A percentile compares a stretch with the other conserved stretches of the same genome.
phyloP scores from a whole-genome alignment of 257 asterid species.

The Nicotiana tomentosiformis region DNA sequence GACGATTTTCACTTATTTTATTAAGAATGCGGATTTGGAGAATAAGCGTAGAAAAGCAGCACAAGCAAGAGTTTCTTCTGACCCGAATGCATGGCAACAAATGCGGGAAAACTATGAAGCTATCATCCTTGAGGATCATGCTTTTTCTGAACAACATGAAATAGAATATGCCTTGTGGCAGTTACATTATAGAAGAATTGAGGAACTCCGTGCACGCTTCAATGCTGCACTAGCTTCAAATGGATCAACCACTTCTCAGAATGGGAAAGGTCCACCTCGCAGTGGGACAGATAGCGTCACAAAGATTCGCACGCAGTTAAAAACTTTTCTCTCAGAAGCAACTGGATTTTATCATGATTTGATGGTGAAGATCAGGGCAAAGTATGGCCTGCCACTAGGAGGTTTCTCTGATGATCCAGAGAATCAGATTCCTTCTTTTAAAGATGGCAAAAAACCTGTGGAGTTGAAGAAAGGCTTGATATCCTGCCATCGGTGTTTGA shows the following conservation, averaged over 20 bases:
- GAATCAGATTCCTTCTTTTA: slow-evolving; percentile 41
- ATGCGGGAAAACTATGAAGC: slow-evolving; percentile 96
- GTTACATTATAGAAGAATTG: slow-evolving; percentile 83
- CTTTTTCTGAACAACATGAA: slow-evolving; percentile 78
- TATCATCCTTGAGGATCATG: slow-evolving; percentile 82
- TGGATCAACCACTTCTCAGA: slow-evolving; percentile 57
- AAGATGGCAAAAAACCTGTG: slow-evolving; percentile 56
- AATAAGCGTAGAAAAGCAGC: slow-evolving; percentile 75
- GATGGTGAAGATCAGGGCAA: slow-evolving; percentile 79
- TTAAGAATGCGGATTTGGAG: slow-evolving; percentile 82
- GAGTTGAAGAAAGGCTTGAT: slow-evolving; percentile 72
- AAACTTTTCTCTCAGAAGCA: slow-evolving; percentile 93
- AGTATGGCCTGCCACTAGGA: slow-evolving; percentile 76
- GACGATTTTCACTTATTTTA: not conserved
- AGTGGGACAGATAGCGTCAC: slow-evolving; percentile 67
- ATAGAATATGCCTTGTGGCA: slow-evolving; percentile 93
- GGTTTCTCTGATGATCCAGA: slow-evolving; percentile 61
- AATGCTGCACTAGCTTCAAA: slow-evolving; percentile 59
- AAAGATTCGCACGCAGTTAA: slow-evolving; percentile 82
- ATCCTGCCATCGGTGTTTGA: slow-evolving; percentile 92
- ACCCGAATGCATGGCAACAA: slow-evolving; percentile 88
- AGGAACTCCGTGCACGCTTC: slow-evolving; percentile 75
- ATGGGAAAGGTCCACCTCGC: slow-evolving; percentile 63
- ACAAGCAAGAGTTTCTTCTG: slow-evolving; percentile 80
- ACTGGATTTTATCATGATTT: slow-evolving; percentile 95